Evolutionary conservation across 345 rosid species (phyloP), one percentile per base, ranked within the genome.

Genomic region (Eucalyptus cloeziana): DNA sequence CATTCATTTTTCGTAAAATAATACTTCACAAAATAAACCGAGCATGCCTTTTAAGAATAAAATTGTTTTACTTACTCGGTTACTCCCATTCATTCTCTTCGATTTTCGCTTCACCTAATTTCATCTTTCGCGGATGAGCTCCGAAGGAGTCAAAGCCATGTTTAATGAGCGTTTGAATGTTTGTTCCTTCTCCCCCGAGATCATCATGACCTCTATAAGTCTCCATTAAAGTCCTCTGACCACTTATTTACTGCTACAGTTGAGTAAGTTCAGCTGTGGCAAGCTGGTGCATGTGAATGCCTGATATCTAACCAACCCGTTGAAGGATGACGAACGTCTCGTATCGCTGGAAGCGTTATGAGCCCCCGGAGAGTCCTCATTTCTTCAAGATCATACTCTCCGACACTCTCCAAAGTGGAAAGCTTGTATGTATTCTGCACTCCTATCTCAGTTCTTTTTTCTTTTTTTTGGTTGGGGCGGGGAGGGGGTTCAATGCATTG

Each of bases 1-100:
- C 0, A 49, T 49, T 49, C 0, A 49, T 13, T 49, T 49, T 49
- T 49, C 2, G 13, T 11, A 45, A 45, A 45, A 45, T 45, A 45
- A 45, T 43, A 5, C 10, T 11, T 47, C 1, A 2, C 56, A 52
- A 52, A 3, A 52, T 19, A 52, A 1, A 19, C 4, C 0, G 2
- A 52, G 1, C 4, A 52, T 52, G 10, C 30, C 1, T 58, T 58
- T 58, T 58, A 0, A 24, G 1, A 25, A 58, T 25, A 25, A 54
- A 30, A 62, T 13, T 30, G 19, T 64, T 64, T 64, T 7, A 64
- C 76, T n/a, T 30, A 30, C 44, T 43, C 44, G 8, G 44, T 43
- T 43, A 43, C 71, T 30, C 17, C 33, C 1, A 30, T 30, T 64
- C 71, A 64, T 64, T 64, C 71, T 13, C 71, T n/a, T 64, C 9